Evolutionary conservation across 1,284 basidiomycete species (phyloP).

Genomic region (Cryptococcus wingfieldii): DNA sequence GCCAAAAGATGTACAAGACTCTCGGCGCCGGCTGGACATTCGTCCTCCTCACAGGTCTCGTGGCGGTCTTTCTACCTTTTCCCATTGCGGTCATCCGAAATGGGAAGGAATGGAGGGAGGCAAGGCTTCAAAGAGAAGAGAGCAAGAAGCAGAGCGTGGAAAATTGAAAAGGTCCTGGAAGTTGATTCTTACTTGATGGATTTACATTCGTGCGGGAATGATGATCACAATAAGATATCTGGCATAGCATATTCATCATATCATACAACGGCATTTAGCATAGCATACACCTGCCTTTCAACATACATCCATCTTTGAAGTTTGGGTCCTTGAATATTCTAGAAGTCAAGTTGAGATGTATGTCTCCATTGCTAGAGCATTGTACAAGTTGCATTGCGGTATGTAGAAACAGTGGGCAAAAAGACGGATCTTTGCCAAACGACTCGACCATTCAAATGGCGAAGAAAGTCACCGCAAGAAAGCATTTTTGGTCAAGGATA

Average conservation of each 20-base stretch:
- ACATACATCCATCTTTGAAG: no score
- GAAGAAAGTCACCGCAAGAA: no score
- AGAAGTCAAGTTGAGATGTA: no score
- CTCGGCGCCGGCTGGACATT: conserved; percentile 46
- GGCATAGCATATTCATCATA: no score
- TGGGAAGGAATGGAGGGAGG: conserved; percentile 34
- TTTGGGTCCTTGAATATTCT: no score
- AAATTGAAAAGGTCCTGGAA: background rate
- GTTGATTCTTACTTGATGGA: no score
- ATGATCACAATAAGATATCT: no score
- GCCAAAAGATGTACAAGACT: conserved; percentile 30
- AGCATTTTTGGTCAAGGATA: no score
- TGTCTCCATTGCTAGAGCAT: background rate
- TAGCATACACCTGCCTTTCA: background rate
- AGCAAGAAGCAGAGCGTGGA: conserved; percentile 3
- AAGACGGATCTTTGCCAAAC: background rate
- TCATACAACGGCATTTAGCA: no score
- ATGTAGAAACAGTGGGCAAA: background rate
- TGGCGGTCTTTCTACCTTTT: conserved; percentile 25
- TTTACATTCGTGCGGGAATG: background rate
- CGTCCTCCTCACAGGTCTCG: conserved; percentile 38
- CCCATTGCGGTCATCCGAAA: conserved; percentile 25
- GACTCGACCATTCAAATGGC: no score
- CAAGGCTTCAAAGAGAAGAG: conserved; percentile 11
- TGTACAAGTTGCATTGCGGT: background rate